Percentiles rank a stretch among this genome's conserved stretches.
Conservation (phyloP, 495 filamentous ascomycete species). For the Cryomyces antarcticus region DNA sequence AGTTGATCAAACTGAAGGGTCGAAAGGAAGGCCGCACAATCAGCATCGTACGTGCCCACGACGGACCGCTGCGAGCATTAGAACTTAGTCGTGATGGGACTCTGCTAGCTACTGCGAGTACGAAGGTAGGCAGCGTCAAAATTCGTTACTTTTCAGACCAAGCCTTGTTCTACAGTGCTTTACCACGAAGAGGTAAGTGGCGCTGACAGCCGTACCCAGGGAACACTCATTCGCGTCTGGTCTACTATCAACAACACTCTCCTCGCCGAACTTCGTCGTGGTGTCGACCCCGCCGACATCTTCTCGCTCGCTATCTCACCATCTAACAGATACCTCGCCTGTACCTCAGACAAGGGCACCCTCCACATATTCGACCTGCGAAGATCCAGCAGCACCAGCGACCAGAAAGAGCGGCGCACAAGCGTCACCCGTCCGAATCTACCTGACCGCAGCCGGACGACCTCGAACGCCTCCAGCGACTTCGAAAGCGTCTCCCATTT, state of each 20-base stretch:
- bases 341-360: constrained; percentile 93
- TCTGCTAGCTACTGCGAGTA: constrained; percentile 75
- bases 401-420: neutral
- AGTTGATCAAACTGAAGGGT: constrained; percentile 49
- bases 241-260: constrained; percentile 56
- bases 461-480: neutral
- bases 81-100: constrained; percentile 63
- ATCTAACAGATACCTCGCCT: constrained; percentile 53
- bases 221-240: constrained; percentile 74
- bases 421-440: neutral
- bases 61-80: constrained; percentile 57
- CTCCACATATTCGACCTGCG: constrained; percentile 79
- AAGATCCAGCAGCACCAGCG: constrained; percentile 15
- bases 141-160: no score
- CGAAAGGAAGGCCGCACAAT: constrained; percentile 46
- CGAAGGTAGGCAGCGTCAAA: constrained; percentile 19
- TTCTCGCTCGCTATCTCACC: constrained; percentile 79
- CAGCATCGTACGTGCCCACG: constrained; percentile 86
- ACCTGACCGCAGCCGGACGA: neutral
- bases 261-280: constrained; percentile 65
- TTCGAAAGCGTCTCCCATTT: constrained; percentile 1
- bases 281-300: constrained; percentile 70
- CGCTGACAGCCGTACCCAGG: constrained; percentile 22
- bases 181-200: no score
- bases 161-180: constrained; percentile 1